phyloP scores from a whole-genome alignment of 768 basidiomycete genomes.

The Mycena haematopus region DNA sequence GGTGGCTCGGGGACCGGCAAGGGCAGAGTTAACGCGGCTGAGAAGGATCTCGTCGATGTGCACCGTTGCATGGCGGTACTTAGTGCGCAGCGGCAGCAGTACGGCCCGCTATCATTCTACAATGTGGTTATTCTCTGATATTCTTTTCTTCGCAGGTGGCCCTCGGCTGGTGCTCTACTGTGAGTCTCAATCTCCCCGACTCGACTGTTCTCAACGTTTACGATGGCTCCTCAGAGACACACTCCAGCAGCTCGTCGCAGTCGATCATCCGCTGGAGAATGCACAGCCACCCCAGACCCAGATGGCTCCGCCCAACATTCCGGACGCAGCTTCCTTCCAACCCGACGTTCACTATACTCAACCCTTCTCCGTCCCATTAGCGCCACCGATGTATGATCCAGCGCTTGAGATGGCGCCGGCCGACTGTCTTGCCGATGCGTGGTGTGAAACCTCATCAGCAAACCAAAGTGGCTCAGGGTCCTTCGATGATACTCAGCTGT shows the following conservation, averaged over 20 bases:
- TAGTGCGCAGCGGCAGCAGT: constrained; percentile 17
- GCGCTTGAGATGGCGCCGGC: constrained; percentile 21
- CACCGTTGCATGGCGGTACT: constrained; percentile 26
- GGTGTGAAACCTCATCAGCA: background rate
- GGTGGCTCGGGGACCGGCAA: constrained; percentile 14
- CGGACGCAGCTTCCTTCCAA: background rate
- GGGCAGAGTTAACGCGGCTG: constrained; percentile 8
- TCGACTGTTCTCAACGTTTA: background rate
- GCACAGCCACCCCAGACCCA: background rate
- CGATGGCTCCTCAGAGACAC: constrained; percentile 14
- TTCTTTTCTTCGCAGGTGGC: constrained; percentile 13
- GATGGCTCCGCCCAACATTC: background rate
- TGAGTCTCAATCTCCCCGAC: background rate
- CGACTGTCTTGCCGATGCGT: background rate
- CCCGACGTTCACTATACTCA: background rate
- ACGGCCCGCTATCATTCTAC: background rate
- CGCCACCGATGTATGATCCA: constrained; percentile 21
- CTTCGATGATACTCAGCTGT: background rate
- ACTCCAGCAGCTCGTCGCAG: constrained; percentile 24
- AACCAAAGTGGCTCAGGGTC: too few relatives aligned
- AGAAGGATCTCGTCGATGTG: constrained; percentile 25
- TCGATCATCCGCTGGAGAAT: constrained; percentile 11
- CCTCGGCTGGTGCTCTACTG: constrained; percentile 26
- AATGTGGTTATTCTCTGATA: background rate
- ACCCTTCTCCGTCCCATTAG: background rate